Evolutionary conservation across 805 yeast genomes (phyloP), one percentile per base, ranked within the genome.

Genomic region (Schwanniomyces pseudopolymorphus): DNA sequence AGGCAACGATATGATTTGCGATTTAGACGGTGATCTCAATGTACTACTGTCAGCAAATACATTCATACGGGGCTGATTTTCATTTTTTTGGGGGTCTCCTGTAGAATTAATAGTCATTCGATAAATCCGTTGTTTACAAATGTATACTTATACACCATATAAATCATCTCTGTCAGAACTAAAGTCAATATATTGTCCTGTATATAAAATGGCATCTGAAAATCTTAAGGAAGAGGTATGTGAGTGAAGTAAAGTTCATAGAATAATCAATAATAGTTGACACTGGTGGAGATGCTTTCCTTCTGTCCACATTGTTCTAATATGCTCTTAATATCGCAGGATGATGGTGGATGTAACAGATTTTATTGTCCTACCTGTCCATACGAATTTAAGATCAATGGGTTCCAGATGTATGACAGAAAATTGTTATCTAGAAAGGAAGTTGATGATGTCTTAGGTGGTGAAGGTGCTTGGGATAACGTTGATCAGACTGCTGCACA

Each of bases 391-490:
- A 90, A 91, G 33, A 89, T 94, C 42, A 78, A 77, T 22, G 96
- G 92, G 2, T 75, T 88, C 36, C 90, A 85, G 58, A 81, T 94
- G 67, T 94, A 75, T 64, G 97, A 91, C 61, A 77, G 97, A 46
- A 89, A 87, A 61, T 78, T 79, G 50, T 76, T 94, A 57, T 85
- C 87, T 26, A 75, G 96, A 63, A 94, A 94, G 60, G 87, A 89
- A 54, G 92, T 94, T 2, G 99, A 94, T 66, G 99, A 92, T 70
- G 96, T 94, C 10, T 76, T 94, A 14, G 99, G 99, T 47, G 96
- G 96, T 28, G 94, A 84, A 51, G 97, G 96, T 25, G 95, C 97
- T 1, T 94, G 99, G 99, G 98, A 92, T 64, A 92, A 94, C 61
- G 99, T 94, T 22, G 99, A 94, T 63, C 97, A 94, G 63, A 94